Conservation (phyloP, 2,329 filamentous ascomycete genomes). For the Ilyonectria destructans region DNA sequence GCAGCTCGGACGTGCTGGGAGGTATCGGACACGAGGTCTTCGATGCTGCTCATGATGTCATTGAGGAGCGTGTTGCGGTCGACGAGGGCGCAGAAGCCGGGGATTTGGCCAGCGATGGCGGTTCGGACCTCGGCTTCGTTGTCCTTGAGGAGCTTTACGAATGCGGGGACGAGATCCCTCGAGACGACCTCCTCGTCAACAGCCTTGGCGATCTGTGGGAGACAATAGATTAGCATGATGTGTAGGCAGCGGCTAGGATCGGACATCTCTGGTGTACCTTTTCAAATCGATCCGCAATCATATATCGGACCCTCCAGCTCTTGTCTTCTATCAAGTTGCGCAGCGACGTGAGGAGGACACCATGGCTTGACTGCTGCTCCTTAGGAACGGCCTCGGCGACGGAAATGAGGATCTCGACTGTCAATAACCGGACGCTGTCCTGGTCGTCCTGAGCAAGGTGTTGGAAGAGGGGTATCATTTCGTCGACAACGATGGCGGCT, state of each 20-base stretch:
- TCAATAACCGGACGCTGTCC: conserved; percentile 95
- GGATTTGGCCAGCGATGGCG: conserved; percentile 97
- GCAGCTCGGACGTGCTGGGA: conserved; percentile 98
- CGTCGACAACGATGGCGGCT: conserved; percentile 90
- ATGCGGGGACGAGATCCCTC: conserved; percentile 94
- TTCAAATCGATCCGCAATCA: conserved; percentile 98
- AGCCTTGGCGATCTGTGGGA: conserved; percentile 91
- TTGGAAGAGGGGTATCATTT: conserved; percentile 99
- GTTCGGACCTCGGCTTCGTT: conserved; percentile 98
- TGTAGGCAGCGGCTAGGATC: neutral
- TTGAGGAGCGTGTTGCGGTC: conserved; percentile 91
- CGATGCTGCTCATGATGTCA: conserved; percentile 96
- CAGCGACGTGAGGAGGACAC: conserved; percentile 90
- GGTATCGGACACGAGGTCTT: conserved; percentile 95
- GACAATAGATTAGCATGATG: conserved; percentile 20
- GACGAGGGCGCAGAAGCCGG: conserved; percentile 93
- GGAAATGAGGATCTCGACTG: conserved; percentile 95
- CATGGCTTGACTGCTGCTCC: conserved; percentile 97
- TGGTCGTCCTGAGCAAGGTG: conserved; percentile 97
- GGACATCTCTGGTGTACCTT: conserved; percentile 70
- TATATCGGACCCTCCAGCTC: conserved; percentile 99
- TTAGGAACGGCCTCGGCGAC: conserved; percentile 98
- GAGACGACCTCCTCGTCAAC: conserved; percentile 97
- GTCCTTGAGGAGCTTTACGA: conserved; percentile 98
- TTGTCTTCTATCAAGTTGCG: conserved; percentile 98